These are phyloP conservation scores for Salvia splendens DNA, from an alignment of 257 asterid species.

Conservation along the genomic window DNA sequence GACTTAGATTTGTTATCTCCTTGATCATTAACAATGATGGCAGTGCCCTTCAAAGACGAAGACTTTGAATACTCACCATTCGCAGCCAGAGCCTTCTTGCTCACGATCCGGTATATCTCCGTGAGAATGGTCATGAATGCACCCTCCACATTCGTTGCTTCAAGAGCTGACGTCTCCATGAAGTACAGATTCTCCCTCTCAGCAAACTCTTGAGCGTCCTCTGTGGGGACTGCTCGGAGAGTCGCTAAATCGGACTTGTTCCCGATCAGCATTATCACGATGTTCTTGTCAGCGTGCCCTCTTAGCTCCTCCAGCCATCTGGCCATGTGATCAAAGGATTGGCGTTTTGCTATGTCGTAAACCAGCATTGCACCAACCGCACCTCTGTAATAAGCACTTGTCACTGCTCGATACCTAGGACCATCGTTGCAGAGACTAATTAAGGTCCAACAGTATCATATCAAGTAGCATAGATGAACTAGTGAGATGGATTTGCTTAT, in stretches of 20 bases:
- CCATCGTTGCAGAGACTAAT: not conserved
- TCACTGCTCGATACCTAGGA: constrained; percentile 81
- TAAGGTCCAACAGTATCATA: constrained; percentile 15
- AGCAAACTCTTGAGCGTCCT: constrained; percentile 88
- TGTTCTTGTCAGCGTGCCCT: constrained; percentile 83
- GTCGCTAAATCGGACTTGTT: constrained; percentile 78
- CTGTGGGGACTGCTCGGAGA: constrained; percentile 75
- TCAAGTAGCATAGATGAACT: not conserved
- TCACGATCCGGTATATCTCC: constrained; percentile 60
- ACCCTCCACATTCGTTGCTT: constrained; percentile 72
- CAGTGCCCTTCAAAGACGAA: constrained; percentile 62
- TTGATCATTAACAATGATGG: constrained; percentile 59
- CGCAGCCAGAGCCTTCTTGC: constrained; percentile 63
- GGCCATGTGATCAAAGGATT: constrained; percentile 88
- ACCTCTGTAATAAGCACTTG: constrained; percentile 88
- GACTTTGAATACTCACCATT: constrained; percentile 47
- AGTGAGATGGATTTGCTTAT: not conserved
- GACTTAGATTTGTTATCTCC: constrained; percentile 42
- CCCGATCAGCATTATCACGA: constrained; percentile 81
- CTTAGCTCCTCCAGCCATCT: constrained; percentile 89
- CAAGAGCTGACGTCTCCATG: constrained; percentile 91
- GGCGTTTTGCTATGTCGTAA: constrained; percentile 79
- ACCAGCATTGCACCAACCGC: constrained; percentile 96
- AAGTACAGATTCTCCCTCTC: constrained; percentile 80
- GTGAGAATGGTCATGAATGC: constrained; percentile 65